Evolutionary conservation across 2,329 filamentous ascomycete species (phyloP), one percentile per base, ranked within the genome.

Genomic region (Rutstroemia sp.): DNA sequence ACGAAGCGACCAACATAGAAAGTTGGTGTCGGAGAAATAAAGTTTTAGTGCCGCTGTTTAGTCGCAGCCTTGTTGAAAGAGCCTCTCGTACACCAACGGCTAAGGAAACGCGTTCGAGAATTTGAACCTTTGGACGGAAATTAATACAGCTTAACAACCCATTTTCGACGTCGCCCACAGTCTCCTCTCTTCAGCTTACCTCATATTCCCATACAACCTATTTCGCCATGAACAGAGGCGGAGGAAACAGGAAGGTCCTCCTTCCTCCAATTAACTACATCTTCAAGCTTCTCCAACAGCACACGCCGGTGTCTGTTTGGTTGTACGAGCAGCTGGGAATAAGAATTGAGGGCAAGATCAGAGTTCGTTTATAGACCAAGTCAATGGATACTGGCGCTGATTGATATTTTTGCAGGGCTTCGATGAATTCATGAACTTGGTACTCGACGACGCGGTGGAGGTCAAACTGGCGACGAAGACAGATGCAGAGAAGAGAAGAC

Each of bases 401-500:
- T 45, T 9, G 48, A 63, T 54, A 17, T 10, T 41, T 19, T 2
- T 38, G 1, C 60, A 96, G 91, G 92, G 94, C 14, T 99, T 99
- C 65, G 94, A 99, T 71, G 94, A 99, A 73, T 99, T 97, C 76
- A 96, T 99, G 92, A 99, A 99, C 76, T 78, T 99, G 50, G 94
- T 97, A 41, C 82, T 96, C 63, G 94, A 99, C 69, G 91, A 99
- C 66, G 94, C 94, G 30, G 84, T 96, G 57, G 92, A 97, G 74
- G 91, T 99, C 46, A 88, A 86, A 72, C 82, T 90, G 69, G 78
- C 89, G 55, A 91, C 88, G 61, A 95, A 95, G 78, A 84, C 82
- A 16, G 86, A 88, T 44, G 83, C 86, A 63, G 92, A 95, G 74
- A 84, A 83, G 63, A 81, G 92, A 71, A 84, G 89, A 72, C 78